Percentiles rank a stretch among this genome's conserved stretches.
phyloP scores from a whole-genome alignment of 1,284 basidiomycete species.

The Rhodotorula sp. region DNA sequence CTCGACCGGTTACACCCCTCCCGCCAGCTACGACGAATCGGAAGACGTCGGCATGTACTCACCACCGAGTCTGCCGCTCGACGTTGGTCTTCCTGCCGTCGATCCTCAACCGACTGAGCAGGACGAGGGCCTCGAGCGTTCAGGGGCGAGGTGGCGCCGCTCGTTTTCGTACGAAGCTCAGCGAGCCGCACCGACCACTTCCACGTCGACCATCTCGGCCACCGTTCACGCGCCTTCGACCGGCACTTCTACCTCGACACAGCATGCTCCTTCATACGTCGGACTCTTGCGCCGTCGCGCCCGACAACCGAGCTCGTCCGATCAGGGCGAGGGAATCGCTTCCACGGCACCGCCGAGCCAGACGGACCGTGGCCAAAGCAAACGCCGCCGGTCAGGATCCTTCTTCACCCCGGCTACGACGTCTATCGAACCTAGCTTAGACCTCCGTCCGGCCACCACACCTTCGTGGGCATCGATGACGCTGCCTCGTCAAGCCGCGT shows the following conservation, averaged over 20 bases:
- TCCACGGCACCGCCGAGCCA: not conserved
- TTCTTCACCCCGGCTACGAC: not conserved
- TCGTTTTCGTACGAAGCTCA: conserved; percentile 15
- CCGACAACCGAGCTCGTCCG: not conserved
- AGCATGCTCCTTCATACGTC: not conserved
- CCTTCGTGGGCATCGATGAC: not conserved
- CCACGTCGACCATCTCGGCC: not conserved
- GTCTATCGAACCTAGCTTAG: no score
- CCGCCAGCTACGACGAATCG: not conserved
- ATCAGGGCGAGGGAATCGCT: not conserved
- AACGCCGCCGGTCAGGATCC: conserved; percentile 6
- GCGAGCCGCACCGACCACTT: not conserved
- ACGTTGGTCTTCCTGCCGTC: not conserved
- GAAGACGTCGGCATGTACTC: not conserved
- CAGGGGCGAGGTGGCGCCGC: not conserved
- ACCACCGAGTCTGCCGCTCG: not conserved
- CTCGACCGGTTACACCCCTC: not conserved
- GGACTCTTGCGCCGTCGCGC: not conserved
- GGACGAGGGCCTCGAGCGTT: not conserved
- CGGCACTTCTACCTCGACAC: not conserved
- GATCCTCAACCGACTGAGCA: not conserved
- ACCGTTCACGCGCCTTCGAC: not conserved
- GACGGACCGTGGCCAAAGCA: not conserved
- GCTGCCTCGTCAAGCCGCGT: not conserved
- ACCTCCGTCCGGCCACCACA: not conserved